Percentiles rank a stretch among this genome's conserved stretches.
These are phyloP conservation scores for Mucor lusitanicus DNA, from an alignment of 371 early-diverging fungal genomes.

Conservation along the genomic window DNA sequence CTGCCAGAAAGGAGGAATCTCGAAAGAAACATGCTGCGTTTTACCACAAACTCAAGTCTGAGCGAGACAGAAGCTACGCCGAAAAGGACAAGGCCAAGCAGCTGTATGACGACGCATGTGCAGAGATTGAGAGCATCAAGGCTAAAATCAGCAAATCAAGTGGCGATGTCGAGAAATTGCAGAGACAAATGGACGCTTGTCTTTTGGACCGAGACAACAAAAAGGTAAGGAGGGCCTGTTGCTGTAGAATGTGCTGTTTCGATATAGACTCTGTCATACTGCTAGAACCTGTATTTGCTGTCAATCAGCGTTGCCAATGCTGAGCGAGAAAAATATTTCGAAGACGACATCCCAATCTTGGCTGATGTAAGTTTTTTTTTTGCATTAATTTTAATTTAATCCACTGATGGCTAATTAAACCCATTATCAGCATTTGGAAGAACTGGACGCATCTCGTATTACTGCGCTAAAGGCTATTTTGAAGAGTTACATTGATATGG, in stretches of 20 bases:
- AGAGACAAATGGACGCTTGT: conserved; percentile 63
- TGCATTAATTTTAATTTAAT: background rate
- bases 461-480: conserved; percentile 49
- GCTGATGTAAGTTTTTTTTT: conserved; percentile 53
- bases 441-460: conserved; percentile 56
- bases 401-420: background rate
- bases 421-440: conserved; percentile 59
- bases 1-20: conserved; percentile 68
- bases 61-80: conserved; percentile 63
- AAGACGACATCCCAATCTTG: conserved; percentile 60
- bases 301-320: conserved; percentile 64
- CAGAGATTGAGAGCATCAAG: conserved; percentile 59
- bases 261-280: background rate
- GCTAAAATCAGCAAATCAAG: conserved; percentile 33
- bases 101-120: conserved; percentile 72
- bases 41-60: conserved; percentile 61
- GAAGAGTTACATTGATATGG: conserved; percentile 48
- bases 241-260: background rate
- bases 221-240: conserved; percentile 60
- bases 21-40: conserved; percentile 79
- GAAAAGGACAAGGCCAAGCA: conserved; percentile 76
- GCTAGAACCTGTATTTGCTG: conserved; percentile 66
- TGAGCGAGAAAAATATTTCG: conserved; percentile 59
- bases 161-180: conserved; percentile 51
- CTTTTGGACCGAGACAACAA: conserved; percentile 76